Evolutionary conservation across 441 rosid species (phyloP).

Genomic region (Cnidoscolus chayamansa): DNA sequence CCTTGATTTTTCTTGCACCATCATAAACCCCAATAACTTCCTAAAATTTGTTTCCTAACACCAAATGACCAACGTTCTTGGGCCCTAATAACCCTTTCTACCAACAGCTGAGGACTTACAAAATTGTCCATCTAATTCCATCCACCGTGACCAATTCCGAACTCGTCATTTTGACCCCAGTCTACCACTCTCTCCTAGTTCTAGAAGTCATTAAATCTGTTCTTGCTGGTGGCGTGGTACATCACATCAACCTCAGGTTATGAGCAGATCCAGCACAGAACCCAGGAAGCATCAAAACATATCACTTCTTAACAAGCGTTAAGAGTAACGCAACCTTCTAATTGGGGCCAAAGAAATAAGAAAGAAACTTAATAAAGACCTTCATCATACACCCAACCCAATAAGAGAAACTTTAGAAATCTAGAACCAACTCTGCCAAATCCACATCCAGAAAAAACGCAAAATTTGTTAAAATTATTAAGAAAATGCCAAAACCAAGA

Average conservation of each 20-base stretch:
- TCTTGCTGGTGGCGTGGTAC: conserved; percentile 6
- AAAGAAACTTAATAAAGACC: too few species aligned
- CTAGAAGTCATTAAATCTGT: neutral
- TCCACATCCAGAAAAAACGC: neutral
- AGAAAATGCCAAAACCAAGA: neutral
- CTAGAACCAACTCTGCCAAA: conserved; percentile 1
- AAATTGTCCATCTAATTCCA: neutral
- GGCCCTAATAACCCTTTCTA: neutral
- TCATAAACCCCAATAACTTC: neutral
- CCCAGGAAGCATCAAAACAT: neutral
- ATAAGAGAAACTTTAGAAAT: neutral
- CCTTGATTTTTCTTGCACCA: neutral
- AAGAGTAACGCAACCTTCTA: neutral
- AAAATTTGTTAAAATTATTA: conserved; percentile 4
- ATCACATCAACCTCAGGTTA: neutral
- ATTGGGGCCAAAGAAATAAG: neutral
- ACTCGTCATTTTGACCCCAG: neutral
- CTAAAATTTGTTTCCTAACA: neutral
- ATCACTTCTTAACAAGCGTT: neutral
- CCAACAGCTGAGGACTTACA: neutral
- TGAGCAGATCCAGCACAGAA: neutral
- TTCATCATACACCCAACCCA: neutral
- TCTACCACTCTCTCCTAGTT: too few species aligned
- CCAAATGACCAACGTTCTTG: neutral
- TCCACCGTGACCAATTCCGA: neutral